Conservation (phyloP, 2,329 filamentous ascomycete genomes). For the Ploettnerulaceae sp. region DNA sequence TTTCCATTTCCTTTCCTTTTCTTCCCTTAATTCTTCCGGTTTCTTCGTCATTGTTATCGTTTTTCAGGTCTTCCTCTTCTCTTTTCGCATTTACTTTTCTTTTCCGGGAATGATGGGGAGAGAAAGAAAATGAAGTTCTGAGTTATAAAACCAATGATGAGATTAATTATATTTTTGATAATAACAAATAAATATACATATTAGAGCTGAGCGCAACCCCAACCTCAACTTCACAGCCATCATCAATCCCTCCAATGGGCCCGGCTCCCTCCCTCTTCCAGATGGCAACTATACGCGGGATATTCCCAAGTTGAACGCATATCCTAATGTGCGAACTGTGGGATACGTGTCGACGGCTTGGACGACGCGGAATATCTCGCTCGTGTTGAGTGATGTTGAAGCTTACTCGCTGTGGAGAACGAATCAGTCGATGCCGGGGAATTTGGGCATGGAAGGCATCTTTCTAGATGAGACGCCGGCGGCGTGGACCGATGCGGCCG, state of each 20-base stretch:
- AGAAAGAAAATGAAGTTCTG: conserved; percentile 6
- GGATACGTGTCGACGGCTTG: conserved; percentile 40
- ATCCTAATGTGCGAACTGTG: conserved; percentile 37
- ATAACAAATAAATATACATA: too few relatives aligned
- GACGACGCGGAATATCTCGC: conserved; percentile 28
- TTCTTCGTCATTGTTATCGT: too few relatives aligned
- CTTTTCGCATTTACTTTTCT: too few relatives aligned
- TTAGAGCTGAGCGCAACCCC: conserved; percentile 15
- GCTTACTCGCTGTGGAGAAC: conserved; percentile 41
- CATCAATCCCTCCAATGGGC: conserved; percentile 33
- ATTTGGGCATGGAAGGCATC: conserved; percentile 41
- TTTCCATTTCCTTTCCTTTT: background rate
- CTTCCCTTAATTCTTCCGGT: background rate
- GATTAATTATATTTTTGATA: too few relatives aligned
- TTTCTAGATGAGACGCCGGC: conserved; percentile 45
- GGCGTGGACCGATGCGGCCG: conserved; percentile 32
- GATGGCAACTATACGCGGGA: conserved; percentile 35
- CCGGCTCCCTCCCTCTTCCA: conserved; percentile 33
- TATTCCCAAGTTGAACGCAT: conserved; percentile 36
- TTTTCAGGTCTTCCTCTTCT: too few relatives aligned
- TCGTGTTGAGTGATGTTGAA: conserved; percentile 38
- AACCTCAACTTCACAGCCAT: conserved; percentile 29
- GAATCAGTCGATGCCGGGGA: conserved; percentile 33
- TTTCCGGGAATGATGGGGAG: too few relatives aligned
- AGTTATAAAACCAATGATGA: too few relatives aligned